These are phyloP conservation scores for Colletotrichum orbiculare DNA, from an alignment of 2,329 filamentous ascomycete genomes.

Conservation along the genomic window DNA sequence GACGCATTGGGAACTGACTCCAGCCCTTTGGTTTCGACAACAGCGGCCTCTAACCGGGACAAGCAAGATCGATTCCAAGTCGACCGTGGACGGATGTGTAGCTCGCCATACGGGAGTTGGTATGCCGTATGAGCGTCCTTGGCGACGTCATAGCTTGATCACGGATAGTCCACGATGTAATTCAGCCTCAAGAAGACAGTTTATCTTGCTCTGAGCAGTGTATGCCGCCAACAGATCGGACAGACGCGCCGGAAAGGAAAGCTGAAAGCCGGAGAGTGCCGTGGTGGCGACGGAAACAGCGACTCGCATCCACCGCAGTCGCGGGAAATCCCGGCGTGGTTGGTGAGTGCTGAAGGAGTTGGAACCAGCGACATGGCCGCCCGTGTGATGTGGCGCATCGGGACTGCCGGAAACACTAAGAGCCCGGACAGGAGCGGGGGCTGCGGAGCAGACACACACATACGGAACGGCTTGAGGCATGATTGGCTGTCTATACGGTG, in stretches of 20 bases:
- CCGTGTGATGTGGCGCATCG: slow-evolving; percentile 17
- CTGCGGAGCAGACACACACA: slow-evolving; percentile 24
- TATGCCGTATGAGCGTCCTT: too few species aligned
- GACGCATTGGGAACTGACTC: too few species aligned
- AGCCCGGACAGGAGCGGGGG: slow-evolving; percentile 13
- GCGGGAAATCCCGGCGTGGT: neutral
- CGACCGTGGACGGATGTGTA: too few species aligned
- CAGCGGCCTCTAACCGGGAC: too few species aligned
- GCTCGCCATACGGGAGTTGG: too few species aligned
- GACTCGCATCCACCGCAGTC: neutral
- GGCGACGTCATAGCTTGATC: too few species aligned
- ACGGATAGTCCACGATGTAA: too few species aligned
- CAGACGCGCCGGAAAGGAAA: neutral
- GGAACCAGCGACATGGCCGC: neutral
- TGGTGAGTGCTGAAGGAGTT: neutral
- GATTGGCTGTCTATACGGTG: slow-evolving; percentile 20
- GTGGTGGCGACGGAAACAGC: slow-evolving; percentile 1
- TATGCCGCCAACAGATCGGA: neutral
- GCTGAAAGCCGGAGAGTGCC: neutral
- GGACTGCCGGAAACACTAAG: slow-evolving; percentile 13
- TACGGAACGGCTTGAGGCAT: slow-evolving; percentile 2
- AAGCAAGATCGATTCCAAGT: too few species aligned
- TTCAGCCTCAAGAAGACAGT: too few species aligned
- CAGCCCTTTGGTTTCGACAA: too few species aligned
- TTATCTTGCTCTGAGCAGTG: too few species aligned